Conservation (phyloP, 2,329 filamentous ascomycete genomes). For the Salinomyces thailandicus region DNA sequence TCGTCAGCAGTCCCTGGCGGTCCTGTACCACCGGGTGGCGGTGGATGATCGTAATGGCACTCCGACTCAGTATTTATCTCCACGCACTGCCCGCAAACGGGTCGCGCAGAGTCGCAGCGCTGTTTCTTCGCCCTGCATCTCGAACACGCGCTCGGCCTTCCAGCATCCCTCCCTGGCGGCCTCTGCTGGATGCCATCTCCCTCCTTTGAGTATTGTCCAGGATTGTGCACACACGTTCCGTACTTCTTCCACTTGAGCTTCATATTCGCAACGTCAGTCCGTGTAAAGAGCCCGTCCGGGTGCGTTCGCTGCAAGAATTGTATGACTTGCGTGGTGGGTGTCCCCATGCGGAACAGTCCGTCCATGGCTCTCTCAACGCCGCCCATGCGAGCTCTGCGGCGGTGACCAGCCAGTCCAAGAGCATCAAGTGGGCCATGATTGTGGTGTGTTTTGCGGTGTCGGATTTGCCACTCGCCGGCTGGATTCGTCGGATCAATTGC, state of each 20-base stretch:
- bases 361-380: slow-evolving; percentile 24
- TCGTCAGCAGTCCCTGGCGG: background rate
- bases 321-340: slow-evolving; percentile 21
- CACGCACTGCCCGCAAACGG: slow-evolving; percentile 18
- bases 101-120: slow-evolving; percentile 19
- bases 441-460: slow-evolving; percentile 24
- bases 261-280: slow-evolving; percentile 28
- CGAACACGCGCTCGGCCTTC: background rate
- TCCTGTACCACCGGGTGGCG: slow-evolving; percentile 6
- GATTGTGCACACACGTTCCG: slow-evolving; percentile 17
- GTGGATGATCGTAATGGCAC: slow-evolving; percentile 19
- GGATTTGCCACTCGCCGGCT: slow-evolving; percentile 23
- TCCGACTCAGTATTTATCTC: slow-evolving; percentile 4
- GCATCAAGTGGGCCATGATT: slow-evolving; percentile 24
- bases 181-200: background rate
- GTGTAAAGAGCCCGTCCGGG: slow-evolving; percentile 24
- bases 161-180: background rate
- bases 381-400: slow-evolving; percentile 20
- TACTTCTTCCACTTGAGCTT: slow-evolving; percentile 26
- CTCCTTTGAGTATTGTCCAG: slow-evolving; percentile 5
- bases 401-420: slow-evolving; percentile 20
- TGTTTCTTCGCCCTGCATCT: slow-evolving; percentile 20
- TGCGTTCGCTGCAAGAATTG: slow-evolving; percentile 23
- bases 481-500: slow-evolving; percentile 22
- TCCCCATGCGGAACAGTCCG: slow-evolving; percentile 24